A percentile compares a stretch with the other conserved stretches of the same genome.
These are phyloP conservation scores for Solanum pimpinellifolium DNA, from an alignment of 257 asterid genomes.

Conservation along the genomic window DNA sequence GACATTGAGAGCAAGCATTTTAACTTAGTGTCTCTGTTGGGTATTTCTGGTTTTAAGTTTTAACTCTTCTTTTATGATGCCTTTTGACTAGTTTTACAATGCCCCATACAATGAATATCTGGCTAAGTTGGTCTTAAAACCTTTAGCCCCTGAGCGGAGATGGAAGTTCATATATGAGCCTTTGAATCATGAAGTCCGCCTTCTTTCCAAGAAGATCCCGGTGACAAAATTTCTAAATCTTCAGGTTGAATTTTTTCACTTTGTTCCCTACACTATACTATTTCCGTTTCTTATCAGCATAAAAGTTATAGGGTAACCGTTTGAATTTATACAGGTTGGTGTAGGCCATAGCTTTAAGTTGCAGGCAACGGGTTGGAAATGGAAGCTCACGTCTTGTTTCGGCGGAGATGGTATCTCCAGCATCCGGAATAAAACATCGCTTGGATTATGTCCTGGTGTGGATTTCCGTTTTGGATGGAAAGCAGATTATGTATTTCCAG, in stretches of 20 bases:
- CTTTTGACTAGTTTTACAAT: constrained; percentile 49
- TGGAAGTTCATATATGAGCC: constrained; percentile 95
- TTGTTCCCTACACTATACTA: background rate
- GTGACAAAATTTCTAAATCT: constrained; percentile 77
- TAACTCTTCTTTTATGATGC: background rate
- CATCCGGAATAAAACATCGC: constrained; percentile 75
- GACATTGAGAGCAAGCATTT: background rate
- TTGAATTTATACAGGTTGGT: constrained; percentile 57
- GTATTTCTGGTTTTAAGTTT: background rate
- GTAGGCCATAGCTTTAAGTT: constrained; percentile 87
- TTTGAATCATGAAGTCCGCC: constrained; percentile 70
- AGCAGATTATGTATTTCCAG: constrained; percentile 90
- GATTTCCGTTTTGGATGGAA: constrained; percentile 96
- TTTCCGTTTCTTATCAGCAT: background rate
- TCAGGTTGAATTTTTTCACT: constrained; percentile 44
- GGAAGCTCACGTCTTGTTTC: constrained; percentile 77
- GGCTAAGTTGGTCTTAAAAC: constrained; percentile 85
- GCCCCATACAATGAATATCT: constrained; percentile 81
- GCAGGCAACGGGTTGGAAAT: constrained; percentile 97
- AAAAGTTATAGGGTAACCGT: background rate
- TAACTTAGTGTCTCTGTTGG: background rate
- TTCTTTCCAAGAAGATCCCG: constrained; percentile 89
- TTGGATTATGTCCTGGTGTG: constrained; percentile 83
- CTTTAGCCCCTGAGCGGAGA: constrained; percentile 64
- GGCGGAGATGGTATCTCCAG: constrained; percentile 85